A percentile compares a stretch with the other conserved stretches of the same genome.
These are phyloP conservation scores for Xylariaceae sp. DNA, from an alignment of 2,329 filamentous ascomycete species.

Conservation along the genomic window DNA sequence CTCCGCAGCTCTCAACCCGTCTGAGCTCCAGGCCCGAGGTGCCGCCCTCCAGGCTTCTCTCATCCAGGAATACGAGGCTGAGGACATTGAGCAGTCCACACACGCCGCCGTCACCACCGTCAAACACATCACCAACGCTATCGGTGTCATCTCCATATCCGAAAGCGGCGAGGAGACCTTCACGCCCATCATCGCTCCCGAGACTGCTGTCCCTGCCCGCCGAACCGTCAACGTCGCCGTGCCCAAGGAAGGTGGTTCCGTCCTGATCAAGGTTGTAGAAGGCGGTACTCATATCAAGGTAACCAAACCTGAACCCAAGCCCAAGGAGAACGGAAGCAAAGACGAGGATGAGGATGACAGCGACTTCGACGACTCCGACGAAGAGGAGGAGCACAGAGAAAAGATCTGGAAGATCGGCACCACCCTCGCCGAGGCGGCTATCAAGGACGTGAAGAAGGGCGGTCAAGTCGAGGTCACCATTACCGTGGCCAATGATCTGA, in stretches of 20 bases:
- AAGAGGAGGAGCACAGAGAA: slow-evolving; percentile 83
- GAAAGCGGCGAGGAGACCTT: slow-evolving; percentile 66
- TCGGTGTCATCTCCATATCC: slow-evolving; percentile 70
- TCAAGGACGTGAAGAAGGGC: slow-evolving; percentile 82
- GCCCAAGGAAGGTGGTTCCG: slow-evolving; percentile 79
- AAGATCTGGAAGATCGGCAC: slow-evolving; percentile 89
- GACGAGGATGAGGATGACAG: slow-evolving; percentile 60
- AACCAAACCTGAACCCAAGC: slow-evolving; percentile 79
- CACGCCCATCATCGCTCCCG: slow-evolving; percentile 74
- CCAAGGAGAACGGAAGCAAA: slow-evolving; percentile 59
- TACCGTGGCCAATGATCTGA: slow-evolving; percentile 78
- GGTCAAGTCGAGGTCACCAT: slow-evolving; percentile 92
- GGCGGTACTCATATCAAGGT: slow-evolving; percentile 90
- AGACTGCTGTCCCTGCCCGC: slow-evolving; percentile 87
- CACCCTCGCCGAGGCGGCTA: slow-evolving; percentile 78
- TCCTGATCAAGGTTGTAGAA: slow-evolving; percentile 85
- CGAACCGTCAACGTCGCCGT: slow-evolving; percentile 76
- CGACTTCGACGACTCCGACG: slow-evolving; percentile 51
- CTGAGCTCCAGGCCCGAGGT: slow-evolving; percentile 82
- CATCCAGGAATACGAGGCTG: slow-evolving; percentile 88
- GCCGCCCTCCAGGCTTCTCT: slow-evolving; percentile 93
- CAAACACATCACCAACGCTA: slow-evolving; percentile 82
- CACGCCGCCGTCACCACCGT: slow-evolving; percentile 94
- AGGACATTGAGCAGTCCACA: slow-evolving; percentile 93
- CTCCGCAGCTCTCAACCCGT: slow-evolving; percentile 81